These are phyloP conservation scores for Ganoderma sinense DNA, from an alignment of 1,284 basidiomycete species.

Conservation along the genomic window DNA sequence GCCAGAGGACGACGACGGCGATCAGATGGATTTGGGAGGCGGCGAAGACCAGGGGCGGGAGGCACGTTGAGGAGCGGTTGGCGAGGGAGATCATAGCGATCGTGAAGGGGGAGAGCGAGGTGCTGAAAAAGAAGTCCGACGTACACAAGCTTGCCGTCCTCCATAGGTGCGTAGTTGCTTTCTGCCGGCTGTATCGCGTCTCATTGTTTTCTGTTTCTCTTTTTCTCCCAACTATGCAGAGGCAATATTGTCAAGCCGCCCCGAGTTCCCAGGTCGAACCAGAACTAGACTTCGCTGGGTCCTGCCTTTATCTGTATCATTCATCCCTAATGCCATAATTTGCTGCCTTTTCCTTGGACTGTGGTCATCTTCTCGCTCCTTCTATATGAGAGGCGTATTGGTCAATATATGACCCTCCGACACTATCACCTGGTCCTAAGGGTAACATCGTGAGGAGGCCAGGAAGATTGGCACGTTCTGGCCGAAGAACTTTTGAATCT, in stretches of 20 bases:
- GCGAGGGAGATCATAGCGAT: slow-evolving; percentile 79
- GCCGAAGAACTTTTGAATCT: not conserved
- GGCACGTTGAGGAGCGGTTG: slow-evolving; percentile 68
- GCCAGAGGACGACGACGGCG: slow-evolving; percentile 74
- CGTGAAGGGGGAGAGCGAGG: slow-evolving; percentile 54
- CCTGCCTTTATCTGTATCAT: not conserved
- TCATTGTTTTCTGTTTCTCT: not conserved
- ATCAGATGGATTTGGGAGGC: slow-evolving; percentile 74
- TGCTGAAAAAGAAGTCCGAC: not conserved
- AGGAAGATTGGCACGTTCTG: not conserved
- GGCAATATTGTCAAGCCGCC: not conserved
- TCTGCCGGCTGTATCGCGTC: not conserved
- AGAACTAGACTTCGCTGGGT: not conserved
- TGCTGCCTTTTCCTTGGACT: not conserved
- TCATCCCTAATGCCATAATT: not conserved
- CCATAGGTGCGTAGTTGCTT: not conserved
- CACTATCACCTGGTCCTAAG: too few relatives aligned
- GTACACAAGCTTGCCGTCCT: slow-evolving; percentile 38
- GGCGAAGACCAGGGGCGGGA: slow-evolving; percentile 60
- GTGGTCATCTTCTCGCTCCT: not conserved
- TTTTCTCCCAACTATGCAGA: not conserved
- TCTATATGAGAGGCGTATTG: too few relatives aligned
- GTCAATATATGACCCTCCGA: not conserved
- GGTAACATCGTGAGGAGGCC: too few relatives aligned
- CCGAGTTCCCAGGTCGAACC: not conserved